Conservation (phyloP, 2,329 filamentous ascomycete species). For the Aspergillus sp. region DNA sequence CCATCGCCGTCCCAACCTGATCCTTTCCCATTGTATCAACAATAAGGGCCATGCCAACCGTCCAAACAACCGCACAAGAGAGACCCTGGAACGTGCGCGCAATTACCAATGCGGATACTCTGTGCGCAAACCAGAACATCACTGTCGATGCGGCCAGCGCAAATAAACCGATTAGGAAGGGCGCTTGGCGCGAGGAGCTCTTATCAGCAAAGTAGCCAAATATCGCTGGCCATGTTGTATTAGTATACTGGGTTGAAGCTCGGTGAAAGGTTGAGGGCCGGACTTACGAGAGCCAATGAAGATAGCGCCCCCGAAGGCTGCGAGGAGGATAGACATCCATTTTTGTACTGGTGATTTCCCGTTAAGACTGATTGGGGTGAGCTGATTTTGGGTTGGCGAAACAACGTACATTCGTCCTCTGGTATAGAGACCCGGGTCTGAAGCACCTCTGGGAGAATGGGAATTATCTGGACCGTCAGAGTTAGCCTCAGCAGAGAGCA, state of each 20-base stretch:
- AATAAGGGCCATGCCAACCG: slow-evolving; percentile 58
- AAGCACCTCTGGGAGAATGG: slow-evolving; percentile 68
- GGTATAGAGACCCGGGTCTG: slow-evolving; percentile 25
- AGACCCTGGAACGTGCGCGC: slow-evolving; percentile 59
- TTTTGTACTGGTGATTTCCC: slow-evolving; percentile 54
- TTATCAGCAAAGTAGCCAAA: slow-evolving; percentile 52
- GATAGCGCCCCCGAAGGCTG: slow-evolving; percentile 68
- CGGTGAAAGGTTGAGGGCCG: not conserved
- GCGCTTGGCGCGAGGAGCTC: slow-evolving; percentile 51
- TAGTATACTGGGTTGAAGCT: not conserved
- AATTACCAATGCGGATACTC: slow-evolving; percentile 47
- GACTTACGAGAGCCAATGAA: slow-evolving; percentile 46
- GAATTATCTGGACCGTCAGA: slow-evolving; percentile 52
- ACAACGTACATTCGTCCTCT: slow-evolving; percentile 46
- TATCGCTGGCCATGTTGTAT: slow-evolving; percentile 20
- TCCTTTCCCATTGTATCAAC: slow-evolving; percentile 59
- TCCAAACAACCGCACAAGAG: slow-evolving; percentile 61
- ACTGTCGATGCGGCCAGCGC: slow-evolving; percentile 55
- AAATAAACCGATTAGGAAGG: slow-evolving; percentile 58
- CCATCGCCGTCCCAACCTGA: slow-evolving; percentile 61
- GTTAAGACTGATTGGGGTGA: not conserved
- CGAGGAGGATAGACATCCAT: slow-evolving; percentile 70
- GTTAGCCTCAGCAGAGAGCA: not conserved
- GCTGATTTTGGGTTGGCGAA: not conserved
- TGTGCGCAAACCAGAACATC: slow-evolving; percentile 54